Evolutionary conservation across 306 rosid genomes (phyloP).

Genomic region (Quercus parvula): DNA sequence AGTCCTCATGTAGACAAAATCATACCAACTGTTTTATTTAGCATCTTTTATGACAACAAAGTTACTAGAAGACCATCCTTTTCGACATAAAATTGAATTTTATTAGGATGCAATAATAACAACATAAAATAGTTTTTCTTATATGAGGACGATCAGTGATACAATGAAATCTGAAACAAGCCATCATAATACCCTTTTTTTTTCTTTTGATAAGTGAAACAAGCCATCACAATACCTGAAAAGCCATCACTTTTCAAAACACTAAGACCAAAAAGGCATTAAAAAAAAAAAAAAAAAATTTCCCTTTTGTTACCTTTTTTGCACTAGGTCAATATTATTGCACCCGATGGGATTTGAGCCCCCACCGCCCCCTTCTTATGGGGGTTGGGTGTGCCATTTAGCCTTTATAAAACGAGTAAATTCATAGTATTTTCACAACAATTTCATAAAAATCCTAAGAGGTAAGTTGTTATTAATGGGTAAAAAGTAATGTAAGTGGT

Average conservation of each 20-base stretch:
- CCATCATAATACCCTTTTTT: not conserved
- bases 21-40: not conserved
- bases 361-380: too few relatives aligned
- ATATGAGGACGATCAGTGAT: not conserved
- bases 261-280: not conserved
- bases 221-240: not conserved
- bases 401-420: too few relatives aligned
- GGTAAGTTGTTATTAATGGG: too few relatives aligned
- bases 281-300: not conserved
- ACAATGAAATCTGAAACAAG: too few relatives aligned
- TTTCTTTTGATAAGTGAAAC: too few relatives aligned
- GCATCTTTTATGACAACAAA: not conserved
- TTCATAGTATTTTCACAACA: too few relatives aligned
- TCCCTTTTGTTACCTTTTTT: too few relatives aligned
- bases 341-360: too few relatives aligned
- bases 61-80: not conserved
- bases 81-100: not conserved
- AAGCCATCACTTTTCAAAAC: not conserved
- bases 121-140: slow-evolving; percentile 2
- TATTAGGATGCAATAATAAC: not conserved
- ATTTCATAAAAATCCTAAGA: too few relatives aligned
- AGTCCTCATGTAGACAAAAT: not conserved
- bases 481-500: too few relatives aligned
- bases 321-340: too few relatives aligned
- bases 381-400: too few relatives aligned